Conservation (phyloP, 2,329 filamentous ascomycete genomes). For the Chaetomium strumarium region DNA sequence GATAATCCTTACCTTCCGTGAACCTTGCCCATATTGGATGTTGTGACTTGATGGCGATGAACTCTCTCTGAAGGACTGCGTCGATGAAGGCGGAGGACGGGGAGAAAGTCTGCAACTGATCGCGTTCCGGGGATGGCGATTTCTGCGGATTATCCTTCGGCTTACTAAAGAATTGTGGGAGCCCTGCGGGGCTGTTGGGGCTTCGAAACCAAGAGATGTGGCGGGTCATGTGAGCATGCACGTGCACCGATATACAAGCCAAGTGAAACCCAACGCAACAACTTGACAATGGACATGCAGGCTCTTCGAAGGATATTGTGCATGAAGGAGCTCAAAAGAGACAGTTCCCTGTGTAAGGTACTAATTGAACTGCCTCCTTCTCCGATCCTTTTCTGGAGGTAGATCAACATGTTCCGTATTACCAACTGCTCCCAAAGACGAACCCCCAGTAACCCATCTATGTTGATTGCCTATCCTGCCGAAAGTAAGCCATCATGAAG, state of each 20-base stretch:
- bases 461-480: no score
- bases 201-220: constrained; percentile 11
- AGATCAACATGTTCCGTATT: background rate
- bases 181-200: constrained; percentile 24
- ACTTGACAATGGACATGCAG: background rate
- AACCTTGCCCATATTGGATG: constrained; percentile 28
- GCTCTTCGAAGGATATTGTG: background rate
- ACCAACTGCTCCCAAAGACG: background rate
- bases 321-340: no score
- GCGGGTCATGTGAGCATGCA: background rate
- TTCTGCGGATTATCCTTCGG: constrained; percentile 21
- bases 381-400: no score
- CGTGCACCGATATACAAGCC: background rate
- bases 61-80: constrained; percentile 12
- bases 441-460: no score
- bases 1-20: constrained; percentile 24
- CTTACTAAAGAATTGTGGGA: constrained; percentile 25
- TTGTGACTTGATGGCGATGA: constrained; percentile 17
- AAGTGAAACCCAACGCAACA: background rate
- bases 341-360: no score
- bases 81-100: constrained; percentile 11
- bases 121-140: constrained; percentile 10
- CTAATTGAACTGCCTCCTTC: no score
- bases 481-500: no score
- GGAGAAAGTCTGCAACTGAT: constrained; percentile 16